These are phyloP conservation scores for Cutaneotrichosporon dermatis DNA, from an alignment of 1,284 basidiomycete species.

Conservation along the genomic window DNA sequence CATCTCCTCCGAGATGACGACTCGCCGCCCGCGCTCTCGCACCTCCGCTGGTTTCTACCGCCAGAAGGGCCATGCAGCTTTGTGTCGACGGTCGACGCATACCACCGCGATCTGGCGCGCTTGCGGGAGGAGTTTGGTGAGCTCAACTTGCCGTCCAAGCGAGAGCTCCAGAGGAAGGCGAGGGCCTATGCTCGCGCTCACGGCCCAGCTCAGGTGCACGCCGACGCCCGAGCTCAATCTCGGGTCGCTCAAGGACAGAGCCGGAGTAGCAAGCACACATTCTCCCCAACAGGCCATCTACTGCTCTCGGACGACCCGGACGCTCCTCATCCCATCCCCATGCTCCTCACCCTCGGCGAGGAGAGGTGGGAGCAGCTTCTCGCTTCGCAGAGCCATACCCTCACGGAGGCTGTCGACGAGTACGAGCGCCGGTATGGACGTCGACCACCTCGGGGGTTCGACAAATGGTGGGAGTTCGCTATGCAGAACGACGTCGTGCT, in stretches of 20 bases:
- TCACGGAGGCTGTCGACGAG: constrained; percentile 67
- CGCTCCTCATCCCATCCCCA: constrained; percentile 66
- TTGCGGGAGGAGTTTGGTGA: constrained; percentile 16
- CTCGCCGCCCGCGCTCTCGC: neutral
- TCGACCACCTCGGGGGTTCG: constrained; percentile 79
- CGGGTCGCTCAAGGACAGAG: neutral
- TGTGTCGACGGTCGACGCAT: constrained; percentile 41
- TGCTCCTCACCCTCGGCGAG: constrained; percentile 73
- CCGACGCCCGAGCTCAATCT: neutral
- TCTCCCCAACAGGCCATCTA: constrained; percentile 42
- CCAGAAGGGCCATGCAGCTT: constrained; percentile 27
- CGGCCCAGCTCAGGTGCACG: neutral
- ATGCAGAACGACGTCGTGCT: constrained; percentile 65
- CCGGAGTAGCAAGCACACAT: constrained; percentile 21
- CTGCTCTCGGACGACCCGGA: constrained; percentile 30
- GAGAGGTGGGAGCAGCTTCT: constrained; percentile 62
- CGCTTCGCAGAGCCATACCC: constrained; percentile 65
- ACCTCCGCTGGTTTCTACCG: neutral
- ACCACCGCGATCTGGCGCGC: constrained; percentile 34
- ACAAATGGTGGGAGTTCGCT: constrained; percentile 80
- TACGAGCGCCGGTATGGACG: constrained; percentile 70
- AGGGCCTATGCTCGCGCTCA: neutral
- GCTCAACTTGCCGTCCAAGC: too few species aligned
- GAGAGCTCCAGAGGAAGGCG: constrained; percentile 12
- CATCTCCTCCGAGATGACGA: neutral